Conservation (phyloP, 345 rosid genomes). For the Barbarea vulgaris region DNA sequence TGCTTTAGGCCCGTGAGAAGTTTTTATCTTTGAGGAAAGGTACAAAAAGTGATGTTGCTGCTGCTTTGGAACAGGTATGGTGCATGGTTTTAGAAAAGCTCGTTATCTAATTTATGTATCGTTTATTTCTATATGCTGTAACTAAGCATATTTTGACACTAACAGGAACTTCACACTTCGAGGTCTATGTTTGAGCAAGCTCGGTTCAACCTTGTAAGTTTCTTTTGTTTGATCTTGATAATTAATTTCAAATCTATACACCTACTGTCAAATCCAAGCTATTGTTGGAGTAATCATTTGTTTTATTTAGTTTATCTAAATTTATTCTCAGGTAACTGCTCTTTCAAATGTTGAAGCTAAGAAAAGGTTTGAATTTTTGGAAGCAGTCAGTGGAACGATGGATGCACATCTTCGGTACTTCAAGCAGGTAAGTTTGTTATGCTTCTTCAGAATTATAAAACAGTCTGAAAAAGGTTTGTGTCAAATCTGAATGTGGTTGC, state of each 20-base stretch:
- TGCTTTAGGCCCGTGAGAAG: slow-evolving; percentile 89
- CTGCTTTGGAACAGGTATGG: slow-evolving; percentile 79
- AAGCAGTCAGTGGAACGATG: slow-evolving; percentile 99
- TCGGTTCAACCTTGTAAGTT: slow-evolving; percentile 81
- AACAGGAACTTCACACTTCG: slow-evolving; percentile 88
- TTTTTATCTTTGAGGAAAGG: slow-evolving; percentile 94
- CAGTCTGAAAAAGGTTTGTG: slow-evolving; percentile 27
- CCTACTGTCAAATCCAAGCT: background rate
- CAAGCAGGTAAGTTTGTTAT: slow-evolving; percentile 63
- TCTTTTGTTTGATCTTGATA: slow-evolving; percentile 7
- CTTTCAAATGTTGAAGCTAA: slow-evolving; percentile 97
- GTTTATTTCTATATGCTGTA: background rate
- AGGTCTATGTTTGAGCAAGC: slow-evolving; percentile 95
- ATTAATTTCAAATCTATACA: slow-evolving; percentile 4
- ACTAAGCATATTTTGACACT: slow-evolving; percentile 27
- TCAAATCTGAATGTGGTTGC: slow-evolving; percentile 32
- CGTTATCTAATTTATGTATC: background rate
- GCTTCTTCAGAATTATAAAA: slow-evolving; percentile 14
- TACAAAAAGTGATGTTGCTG: slow-evolving; percentile 72
- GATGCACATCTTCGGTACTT: slow-evolving; percentile 99
- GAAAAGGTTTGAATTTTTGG: slow-evolving; percentile 94
- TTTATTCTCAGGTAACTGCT: slow-evolving; percentile 66
- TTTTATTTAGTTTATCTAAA: slow-evolving; percentile 3
- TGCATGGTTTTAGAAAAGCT: slow-evolving; percentile 15
- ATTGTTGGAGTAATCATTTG: background rate